These are phyloP conservation scores for Volvox reticuliferus DNA, from an alignment of 139 green algal genomes.

Conservation along the genomic window DNA sequence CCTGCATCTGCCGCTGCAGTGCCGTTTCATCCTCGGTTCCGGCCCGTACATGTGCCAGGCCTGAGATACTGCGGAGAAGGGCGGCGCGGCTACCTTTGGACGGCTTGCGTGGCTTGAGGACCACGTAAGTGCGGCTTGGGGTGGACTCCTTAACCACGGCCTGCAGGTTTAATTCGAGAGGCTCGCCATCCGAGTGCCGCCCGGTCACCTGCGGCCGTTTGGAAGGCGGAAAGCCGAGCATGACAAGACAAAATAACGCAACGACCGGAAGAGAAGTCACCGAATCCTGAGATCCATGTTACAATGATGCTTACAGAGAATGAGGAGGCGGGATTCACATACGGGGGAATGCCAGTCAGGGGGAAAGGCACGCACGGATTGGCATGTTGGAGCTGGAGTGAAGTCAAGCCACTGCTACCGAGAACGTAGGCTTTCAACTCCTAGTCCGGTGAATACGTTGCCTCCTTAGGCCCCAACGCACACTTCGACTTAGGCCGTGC, in stretches of 20 bases:
- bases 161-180: constrained; percentile 11
- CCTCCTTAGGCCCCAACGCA: too few species aligned
- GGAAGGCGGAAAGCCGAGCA: not conserved
- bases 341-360: too few species aligned
- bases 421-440: too few species aligned
- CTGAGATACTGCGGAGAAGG: not conserved
- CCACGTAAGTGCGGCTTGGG: constrained; percentile 20
- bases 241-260: not conserved
- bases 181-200: constrained; percentile 5
- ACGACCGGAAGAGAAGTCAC: too few species aligned
- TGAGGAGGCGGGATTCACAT: too few species aligned
- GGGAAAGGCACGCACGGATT: too few species aligned
- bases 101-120: constrained; percentile 30
- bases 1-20: not conserved
- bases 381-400: too few species aligned
- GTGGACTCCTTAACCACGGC: constrained; percentile 29
- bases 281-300: too few species aligned
- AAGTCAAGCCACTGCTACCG: too few species aligned
- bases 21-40: not conserved
- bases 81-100: constrained; percentile 2
- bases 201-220: not conserved
- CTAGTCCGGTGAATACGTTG: too few species aligned
- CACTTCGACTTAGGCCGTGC: too few species aligned
- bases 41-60: not conserved
- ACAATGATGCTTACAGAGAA: too few species aligned